Conservation (phyloP, 805 yeast species). For the Candida orba region DNA sequence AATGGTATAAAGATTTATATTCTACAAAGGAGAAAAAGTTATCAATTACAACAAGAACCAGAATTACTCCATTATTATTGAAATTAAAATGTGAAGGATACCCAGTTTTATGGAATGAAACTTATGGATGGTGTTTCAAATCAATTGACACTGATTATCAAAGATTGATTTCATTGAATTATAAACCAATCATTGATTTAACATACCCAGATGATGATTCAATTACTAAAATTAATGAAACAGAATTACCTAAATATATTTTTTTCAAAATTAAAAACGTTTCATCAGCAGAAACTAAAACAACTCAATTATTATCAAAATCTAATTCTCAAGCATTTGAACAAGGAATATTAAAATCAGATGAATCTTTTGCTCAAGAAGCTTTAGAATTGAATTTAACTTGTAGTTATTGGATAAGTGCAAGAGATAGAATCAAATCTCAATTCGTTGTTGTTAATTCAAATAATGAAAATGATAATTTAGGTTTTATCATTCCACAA, state of each 20-base stretch:
- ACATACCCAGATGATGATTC: conserved; percentile 9
- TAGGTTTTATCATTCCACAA: conserved; percentile 63
- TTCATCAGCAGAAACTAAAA: conserved; percentile 66
- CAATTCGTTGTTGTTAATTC: conserved; percentile 65
- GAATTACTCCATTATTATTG: conserved; percentile 71
- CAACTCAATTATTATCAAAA: conserved; percentile 74
- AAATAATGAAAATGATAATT: conserved; percentile 13
- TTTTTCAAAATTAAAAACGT: conserved; percentile 82
- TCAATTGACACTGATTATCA: conserved; percentile 33
- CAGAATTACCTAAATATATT: conserved; percentile 13
- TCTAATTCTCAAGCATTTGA: conserved; percentile 67
- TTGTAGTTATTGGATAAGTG: conserved; percentile 90
- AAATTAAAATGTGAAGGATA: conserved; percentile 78
- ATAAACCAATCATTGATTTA: conserved; percentile 12
- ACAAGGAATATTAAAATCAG: conserved; percentile 62
- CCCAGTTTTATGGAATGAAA: conserved; percentile 76
- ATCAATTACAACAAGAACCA: conserved; percentile 59
- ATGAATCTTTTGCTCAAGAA: conserved; percentile 62
- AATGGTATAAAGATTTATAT: conserved; percentile 74
- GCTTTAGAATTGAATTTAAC: conserved; percentile 72
- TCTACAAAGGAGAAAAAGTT: conserved; percentile 35
- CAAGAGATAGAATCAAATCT: conserved; percentile 72
- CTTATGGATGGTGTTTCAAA: conserved; percentile 84
- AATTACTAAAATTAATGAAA: conserved; percentile 3
- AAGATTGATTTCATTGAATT: conserved; percentile 30